Base-by-base conservation (phyloP, 208 protist species). In the Plasmodiophora brassicae region DNA sequence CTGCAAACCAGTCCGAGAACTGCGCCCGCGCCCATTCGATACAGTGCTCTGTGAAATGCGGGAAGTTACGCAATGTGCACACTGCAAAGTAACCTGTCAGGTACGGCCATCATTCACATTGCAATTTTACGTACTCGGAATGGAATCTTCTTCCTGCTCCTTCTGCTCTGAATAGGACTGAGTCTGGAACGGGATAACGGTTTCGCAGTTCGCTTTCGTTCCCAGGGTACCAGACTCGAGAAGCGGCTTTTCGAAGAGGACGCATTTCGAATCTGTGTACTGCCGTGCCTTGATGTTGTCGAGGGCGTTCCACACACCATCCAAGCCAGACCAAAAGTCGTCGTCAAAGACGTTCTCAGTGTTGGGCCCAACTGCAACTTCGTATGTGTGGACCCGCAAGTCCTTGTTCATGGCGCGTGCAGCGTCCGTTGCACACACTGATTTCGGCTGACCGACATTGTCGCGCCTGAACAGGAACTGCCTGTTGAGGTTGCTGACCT, bases 191-290 rank as follows among this genome's bases (percentile, higher is more conserved):
- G 87, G 87, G 45, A 89, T 88, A 45, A 53, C 39, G 71, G 45
- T 45, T 28, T 54, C 54, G 36, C 36, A 60, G 60, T 89, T 89
- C 28, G 87, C 87, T 39, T 89, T 99, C 0, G 97, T 97, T 10
- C 98, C 98, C 0, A 99, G 94, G 28, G 99, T 99, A 25, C 99
- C 99, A 71, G 95, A 98, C 91, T 99, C 99, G 36, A 99, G 93
- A 20, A 99, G 93, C 32, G 98, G 95, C 92, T 96, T 97, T 10
- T 87, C 92, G 93, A 98, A 98, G 89, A 96, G 96, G 8, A 99
- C 93, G 89, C 97, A 99, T 39, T 89, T 91, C 36, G 72, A 71
- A 87, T 93, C 91, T 46, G 92, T 91, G 89, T 94, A 95, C 36
- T 89, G 60, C 1, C 93, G 45, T 36, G 93, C 92, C 54, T 91